Percentiles rank a stretch among this genome's conserved stretches.
phyloP scores from a whole-genome alignment of 305 asterid genomes.

The Fraxinus velutina region DNA sequence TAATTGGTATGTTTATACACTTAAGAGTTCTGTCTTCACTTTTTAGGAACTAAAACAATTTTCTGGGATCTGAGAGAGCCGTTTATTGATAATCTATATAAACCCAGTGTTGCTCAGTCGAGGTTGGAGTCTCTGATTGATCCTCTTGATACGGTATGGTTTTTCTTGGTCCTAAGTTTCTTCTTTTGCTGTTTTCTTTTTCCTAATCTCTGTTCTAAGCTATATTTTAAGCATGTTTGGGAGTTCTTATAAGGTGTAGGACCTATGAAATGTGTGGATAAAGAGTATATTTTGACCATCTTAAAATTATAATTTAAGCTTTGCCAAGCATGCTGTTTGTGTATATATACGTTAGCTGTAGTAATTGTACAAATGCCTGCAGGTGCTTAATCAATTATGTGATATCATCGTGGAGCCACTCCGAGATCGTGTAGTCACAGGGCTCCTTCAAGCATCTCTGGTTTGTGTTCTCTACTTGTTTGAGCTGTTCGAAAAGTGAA shows the following conservation, averaged over 20 bases:
- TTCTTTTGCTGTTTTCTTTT: background rate
- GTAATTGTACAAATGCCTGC: constrained; percentile 22
- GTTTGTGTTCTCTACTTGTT: constrained; percentile 40
- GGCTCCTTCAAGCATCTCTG: constrained; percentile 97
- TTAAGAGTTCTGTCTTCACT: constrained; percentile 10
- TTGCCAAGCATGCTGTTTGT: background rate
- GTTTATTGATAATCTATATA: constrained; percentile 79
- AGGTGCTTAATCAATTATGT: constrained; percentile 93
- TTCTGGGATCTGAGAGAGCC: constrained; percentile 95
- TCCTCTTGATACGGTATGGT: constrained; percentile 74
- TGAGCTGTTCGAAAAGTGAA: constrained; percentile 4
- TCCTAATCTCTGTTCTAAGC: background rate
- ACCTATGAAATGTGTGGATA: background rate
- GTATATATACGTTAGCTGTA: background rate
- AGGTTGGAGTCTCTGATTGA: constrained; percentile 82
- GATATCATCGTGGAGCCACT: constrained; percentile 87
- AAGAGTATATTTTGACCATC: background rate
- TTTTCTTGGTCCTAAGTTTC: background rate
- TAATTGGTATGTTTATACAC: constrained; percentile 17
- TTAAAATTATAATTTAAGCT: background rate
- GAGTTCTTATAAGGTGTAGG: background rate
- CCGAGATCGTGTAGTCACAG: constrained; percentile 92
- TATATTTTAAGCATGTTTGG: background rate
- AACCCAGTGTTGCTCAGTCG: constrained; percentile 72
- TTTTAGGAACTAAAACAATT: constrained; percentile 76